phyloP scores from a whole-genome alignment of 257 asterid species.

The Galeopsis tetrahit region DNA sequence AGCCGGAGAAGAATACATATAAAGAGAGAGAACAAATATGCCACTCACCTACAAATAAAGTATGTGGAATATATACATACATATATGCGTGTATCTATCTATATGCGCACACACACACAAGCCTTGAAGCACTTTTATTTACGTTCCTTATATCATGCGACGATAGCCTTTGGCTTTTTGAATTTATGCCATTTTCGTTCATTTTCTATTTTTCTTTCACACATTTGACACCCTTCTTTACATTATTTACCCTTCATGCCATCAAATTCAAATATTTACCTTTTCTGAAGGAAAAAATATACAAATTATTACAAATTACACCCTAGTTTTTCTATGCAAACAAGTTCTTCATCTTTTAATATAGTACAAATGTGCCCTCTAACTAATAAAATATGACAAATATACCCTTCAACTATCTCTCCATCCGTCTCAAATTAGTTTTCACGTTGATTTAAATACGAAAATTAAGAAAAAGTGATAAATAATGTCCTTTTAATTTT shows the following conservation, averaged over 20 bases:
- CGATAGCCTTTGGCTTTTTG: conserved; percentile 39
- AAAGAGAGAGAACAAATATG: conserved; percentile 43
- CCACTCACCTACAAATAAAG: conserved; percentile 34
- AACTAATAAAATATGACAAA: no score
- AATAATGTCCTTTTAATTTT: no score
- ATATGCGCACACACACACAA: conserved; percentile 16
- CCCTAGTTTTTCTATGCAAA: no score
- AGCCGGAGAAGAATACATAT: conserved; percentile 47
- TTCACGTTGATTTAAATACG: no score
- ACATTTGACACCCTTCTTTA: neutral
- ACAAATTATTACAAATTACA: no score
- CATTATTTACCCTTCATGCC: conserved; percentile 30
- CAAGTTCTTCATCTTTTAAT: no score
- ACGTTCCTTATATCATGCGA: conserved; percentile 44
- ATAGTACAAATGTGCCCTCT: no score
- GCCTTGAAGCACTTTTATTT: conserved; percentile 18
- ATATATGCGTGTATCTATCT: conserved; percentile 13
- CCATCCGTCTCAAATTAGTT: no score
- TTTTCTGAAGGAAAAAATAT: no score
- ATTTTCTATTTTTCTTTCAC: neutral
- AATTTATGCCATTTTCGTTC: conserved; percentile 38
- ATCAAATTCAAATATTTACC: neutral
- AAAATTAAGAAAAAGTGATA: no score
- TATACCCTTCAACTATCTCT: no score
- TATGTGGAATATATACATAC: conserved; percentile 31